Evolutionary conservation across 208 protist species (phyloP).

Genomic region (Leishmania tarentolae): DNA sequence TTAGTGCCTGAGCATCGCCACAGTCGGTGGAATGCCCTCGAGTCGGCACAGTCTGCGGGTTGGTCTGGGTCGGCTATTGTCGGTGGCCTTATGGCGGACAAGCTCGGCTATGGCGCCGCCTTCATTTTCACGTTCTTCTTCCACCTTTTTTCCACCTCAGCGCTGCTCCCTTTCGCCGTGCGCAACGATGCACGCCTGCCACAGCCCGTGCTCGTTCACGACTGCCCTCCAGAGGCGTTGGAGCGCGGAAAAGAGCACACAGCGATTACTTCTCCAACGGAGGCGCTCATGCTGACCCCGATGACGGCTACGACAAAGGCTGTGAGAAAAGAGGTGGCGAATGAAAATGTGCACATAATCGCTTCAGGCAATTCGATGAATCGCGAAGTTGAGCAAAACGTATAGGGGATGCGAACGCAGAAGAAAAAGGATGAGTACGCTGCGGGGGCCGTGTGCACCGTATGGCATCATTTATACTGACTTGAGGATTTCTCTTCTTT

Average conservation of each 20-base stretch:
- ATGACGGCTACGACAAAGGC: background rate
- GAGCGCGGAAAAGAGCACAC: background rate
- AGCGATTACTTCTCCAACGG: background rate
- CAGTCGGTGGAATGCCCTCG: constrained; percentile 69
- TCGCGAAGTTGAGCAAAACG: background rate
- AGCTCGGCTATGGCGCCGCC: constrained; percentile 53
- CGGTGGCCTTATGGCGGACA: constrained; percentile 64
- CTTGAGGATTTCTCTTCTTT: background rate
- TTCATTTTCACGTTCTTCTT: constrained; percentile 81
- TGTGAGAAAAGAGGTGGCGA: constrained; percentile 25
- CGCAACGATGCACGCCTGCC: constrained; percentile 57
- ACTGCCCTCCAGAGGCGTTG: background rate
- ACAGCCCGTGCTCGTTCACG: constrained; percentile 34
- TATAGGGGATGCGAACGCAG: background rate
- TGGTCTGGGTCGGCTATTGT: constrained; percentile 74
- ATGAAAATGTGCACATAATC: constrained; percentile 38
- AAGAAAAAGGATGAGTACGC: background rate
- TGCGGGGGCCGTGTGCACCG: background rate
- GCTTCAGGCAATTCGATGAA: constrained; percentile 25
- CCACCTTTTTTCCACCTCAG: constrained; percentile 38
- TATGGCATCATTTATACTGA: background rate
- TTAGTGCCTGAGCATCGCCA: constrained; percentile 46
- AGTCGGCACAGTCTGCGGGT: constrained; percentile 64
- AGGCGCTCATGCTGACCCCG: background rate
- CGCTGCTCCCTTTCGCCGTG: constrained; percentile 50